A percentile compares a stretch with the other conserved stretches of the same genome.
These are phyloP conservation scores for Acer campestre DNA, from an alignment of 345 rosid genomes.

Conservation along the genomic window DNA sequence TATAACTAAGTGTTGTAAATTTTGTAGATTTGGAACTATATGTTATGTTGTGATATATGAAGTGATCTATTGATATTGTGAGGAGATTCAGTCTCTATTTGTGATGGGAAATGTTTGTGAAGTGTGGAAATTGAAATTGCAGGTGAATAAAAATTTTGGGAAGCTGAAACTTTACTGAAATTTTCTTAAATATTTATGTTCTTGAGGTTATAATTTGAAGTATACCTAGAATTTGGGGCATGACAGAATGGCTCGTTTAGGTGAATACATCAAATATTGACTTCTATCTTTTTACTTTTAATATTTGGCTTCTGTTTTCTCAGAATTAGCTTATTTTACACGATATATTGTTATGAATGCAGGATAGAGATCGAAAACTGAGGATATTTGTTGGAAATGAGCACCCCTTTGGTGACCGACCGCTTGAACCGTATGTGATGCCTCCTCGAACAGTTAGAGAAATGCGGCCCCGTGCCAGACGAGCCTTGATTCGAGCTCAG, in stretches of 20 bases:
- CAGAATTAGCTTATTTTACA: neutral
- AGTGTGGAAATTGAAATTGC: no score
- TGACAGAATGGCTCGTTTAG: neutral
- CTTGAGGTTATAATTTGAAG: no score
- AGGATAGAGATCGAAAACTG: conserved; percentile 94
- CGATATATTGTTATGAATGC: conserved; percentile 28
- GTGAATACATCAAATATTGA: neutral
- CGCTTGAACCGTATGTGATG: conserved; percentile 72
- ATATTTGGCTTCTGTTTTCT: neutral
- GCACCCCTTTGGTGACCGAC: conserved; percentile 83
- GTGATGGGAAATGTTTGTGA: no score
- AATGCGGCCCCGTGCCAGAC: conserved; percentile 91
- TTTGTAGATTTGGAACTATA: no score
- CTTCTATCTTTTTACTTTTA: neutral
- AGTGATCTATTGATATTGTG: no score
- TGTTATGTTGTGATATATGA: no score
- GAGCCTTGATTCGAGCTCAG: conserved; percentile 91
- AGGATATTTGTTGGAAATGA: conserved; percentile 84
- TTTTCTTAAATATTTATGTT: no score
- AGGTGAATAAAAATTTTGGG: no score
- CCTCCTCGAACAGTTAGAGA: conserved; percentile 85
- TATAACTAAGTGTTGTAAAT: no score
- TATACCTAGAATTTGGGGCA: neutral
- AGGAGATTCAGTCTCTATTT: no score
- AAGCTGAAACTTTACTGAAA: no score